Percentiles rank a stretch among this genome's conserved stretches.
Evolutionary conservation across 192 early-diverging fungal genomes (phyloP).

Genomic region (Dissophora globulifera): DNA sequence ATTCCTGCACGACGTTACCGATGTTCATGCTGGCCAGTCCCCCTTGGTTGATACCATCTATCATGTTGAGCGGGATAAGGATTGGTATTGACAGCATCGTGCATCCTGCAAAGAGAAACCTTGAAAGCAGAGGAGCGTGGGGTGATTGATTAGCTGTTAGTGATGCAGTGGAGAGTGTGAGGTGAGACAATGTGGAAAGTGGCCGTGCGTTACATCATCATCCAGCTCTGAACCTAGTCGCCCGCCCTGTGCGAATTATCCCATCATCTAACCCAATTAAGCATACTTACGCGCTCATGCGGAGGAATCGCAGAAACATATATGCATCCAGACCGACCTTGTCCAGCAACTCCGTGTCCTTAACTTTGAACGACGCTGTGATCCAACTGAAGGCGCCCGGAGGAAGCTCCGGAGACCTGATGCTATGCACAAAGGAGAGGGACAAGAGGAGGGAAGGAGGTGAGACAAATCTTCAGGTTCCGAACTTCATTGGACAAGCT

Average conservation of each 20-base stretch:
- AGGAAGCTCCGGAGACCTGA: constrained; percentile 63
- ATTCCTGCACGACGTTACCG: constrained; percentile 68
- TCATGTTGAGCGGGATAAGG: constrained; percentile 78
- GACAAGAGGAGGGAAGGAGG: no score
- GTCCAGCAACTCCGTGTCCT: constrained; percentile 64
- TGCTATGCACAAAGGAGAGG: no score
- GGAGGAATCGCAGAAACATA: constrained; percentile 80
- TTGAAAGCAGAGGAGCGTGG: constrained; percentile 15
- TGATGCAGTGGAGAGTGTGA: no score
- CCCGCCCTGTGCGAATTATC: background rate
- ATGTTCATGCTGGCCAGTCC: constrained; percentile 75
- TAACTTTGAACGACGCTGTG: constrained; percentile 58
- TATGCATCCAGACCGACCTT: constrained; percentile 79
- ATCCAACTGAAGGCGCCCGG: constrained; percentile 71
- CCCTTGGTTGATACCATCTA: constrained; percentile 51
- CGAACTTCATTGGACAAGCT: no score
- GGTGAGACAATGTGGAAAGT: no score
- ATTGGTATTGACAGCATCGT: constrained; percentile 64
- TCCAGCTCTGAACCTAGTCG: no score
- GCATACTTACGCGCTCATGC: constrained; percentile 59
- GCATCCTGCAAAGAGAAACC: constrained; percentile 71
- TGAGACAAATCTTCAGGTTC: no score
- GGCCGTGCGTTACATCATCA: no score
- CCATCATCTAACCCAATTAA: background rate
- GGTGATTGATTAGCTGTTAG: no score